phyloP scores from a whole-genome alignment of 768 basidiomycete species.

The Suillus luteus region DNA sequence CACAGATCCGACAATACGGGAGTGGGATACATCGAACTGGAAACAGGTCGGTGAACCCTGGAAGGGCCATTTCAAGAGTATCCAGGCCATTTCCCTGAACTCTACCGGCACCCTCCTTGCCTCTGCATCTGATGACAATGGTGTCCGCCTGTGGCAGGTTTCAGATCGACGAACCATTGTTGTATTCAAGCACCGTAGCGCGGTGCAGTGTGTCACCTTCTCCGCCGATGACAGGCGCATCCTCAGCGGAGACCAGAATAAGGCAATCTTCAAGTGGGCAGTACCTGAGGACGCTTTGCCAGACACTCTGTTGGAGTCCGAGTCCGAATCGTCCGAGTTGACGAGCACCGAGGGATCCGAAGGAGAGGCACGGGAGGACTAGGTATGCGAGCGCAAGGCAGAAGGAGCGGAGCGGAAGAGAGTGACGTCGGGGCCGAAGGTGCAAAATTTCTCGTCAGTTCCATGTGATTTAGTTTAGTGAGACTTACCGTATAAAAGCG shows the following conservation, averaged over 20 bases:
- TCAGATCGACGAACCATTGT: neutral
- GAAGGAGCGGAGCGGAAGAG: too few species aligned
- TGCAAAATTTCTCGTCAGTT: too few species aligned
- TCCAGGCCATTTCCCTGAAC: neutral
- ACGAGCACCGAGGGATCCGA: too few species aligned
- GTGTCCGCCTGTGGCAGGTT: neutral
- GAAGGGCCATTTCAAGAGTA: neutral
- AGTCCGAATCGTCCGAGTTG: too few species aligned
- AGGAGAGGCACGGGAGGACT: too few species aligned
- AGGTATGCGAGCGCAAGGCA: too few species aligned
- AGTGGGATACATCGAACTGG: neutral
- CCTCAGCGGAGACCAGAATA: neutral
- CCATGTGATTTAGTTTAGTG: too few species aligned
- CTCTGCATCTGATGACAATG: neutral
- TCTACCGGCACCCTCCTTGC: neutral
- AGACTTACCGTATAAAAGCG: too few species aligned
- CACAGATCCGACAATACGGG: neutral
- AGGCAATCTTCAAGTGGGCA: neutral
- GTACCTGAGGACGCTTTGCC: neutral
- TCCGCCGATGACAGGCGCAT: neutral
- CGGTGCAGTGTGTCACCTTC: neutral
- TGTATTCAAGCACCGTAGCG: neutral
- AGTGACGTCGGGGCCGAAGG: too few species aligned
- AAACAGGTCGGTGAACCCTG: neutral
- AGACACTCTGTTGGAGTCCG: too few species aligned